These are phyloP conservation scores for Hypomyces perniciosus DNA, from an alignment of 2,329 filamentous ascomycete species.

Conservation along the genomic window DNA sequence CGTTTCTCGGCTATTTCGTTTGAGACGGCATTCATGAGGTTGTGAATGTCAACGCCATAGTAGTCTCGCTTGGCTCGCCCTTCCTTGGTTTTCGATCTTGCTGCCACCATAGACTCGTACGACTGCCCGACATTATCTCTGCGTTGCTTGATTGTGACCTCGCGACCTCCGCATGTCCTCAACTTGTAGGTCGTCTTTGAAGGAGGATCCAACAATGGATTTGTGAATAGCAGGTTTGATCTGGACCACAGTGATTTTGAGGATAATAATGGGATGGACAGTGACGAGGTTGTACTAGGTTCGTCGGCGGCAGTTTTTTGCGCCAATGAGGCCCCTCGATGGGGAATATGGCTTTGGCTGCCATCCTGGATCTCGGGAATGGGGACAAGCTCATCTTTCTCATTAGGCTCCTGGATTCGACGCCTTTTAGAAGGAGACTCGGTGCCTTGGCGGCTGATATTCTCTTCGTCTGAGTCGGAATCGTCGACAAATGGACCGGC, in stretches of 20 bases:
- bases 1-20: slow-evolving; percentile 46
- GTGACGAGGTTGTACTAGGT: neutral
- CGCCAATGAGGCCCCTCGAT: neutral
- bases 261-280: neutral
- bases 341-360: slow-evolving; percentile 1
- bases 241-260: slow-evolving; percentile 16
- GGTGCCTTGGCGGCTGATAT: slow-evolving; percentile 3
- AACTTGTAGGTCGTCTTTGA: slow-evolving; percentile 34
- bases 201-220: slow-evolving; percentile 21
- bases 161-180: slow-evolving; percentile 53
- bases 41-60: slow-evolving; percentile 89
- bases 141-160: slow-evolving; percentile 50
- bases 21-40: slow-evolving; percentile 66
- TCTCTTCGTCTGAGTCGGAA: slow-evolving; percentile 28
- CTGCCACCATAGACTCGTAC: slow-evolving; percentile 63
- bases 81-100: slow-evolving; percentile 59
- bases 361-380: slow-evolving; percentile 3
- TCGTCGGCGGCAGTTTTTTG: neutral
- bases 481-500: slow-evolving; percentile 36
- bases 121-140: slow-evolving; percentile 40
- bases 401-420: slow-evolving; percentile 23
- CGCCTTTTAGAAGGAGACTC: slow-evolving; percentile 25
- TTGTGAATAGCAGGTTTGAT: slow-evolving; percentile 22
- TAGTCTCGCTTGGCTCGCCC: slow-evolving; percentile 69
- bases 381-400: neutral